A percentile compares a stretch with the other conserved stretches of the same genome.
Conservation (phyloP, 2,329 filamentous ascomycete species). For the Botryosphaeria agaves region DNA sequence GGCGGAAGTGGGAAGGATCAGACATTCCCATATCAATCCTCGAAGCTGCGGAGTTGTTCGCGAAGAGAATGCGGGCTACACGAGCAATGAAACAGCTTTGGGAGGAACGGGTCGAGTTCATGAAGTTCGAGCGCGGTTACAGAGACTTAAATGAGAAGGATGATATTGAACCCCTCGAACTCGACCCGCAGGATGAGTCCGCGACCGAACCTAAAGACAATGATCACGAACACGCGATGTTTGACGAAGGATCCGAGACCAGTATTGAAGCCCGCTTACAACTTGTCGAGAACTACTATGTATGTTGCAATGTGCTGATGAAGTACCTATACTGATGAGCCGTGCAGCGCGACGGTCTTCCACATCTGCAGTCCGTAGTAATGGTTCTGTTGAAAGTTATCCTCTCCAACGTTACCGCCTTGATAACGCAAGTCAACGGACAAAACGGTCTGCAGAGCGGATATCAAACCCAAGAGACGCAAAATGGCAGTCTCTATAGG, state of each 20-base stretch:
- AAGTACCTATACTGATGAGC: slow-evolving; percentile 14
- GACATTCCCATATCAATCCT: slow-evolving; percentile 89
- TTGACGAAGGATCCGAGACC: too few species aligned
- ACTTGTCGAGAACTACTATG: slow-evolving; percentile 71
- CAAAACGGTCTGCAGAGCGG: slow-evolving; percentile 32
- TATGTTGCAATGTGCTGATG: slow-evolving; percentile 28
- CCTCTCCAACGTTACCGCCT: slow-evolving; percentile 71
- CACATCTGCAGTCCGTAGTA: slow-evolving; percentile 78
- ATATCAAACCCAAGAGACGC: slow-evolving; percentile 20
- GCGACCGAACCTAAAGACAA: not conserved
- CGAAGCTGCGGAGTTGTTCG: slow-evolving; percentile 86
- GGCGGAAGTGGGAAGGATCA: slow-evolving; percentile 79
- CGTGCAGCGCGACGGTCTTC: slow-evolving; percentile 50
- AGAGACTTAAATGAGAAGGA: slow-evolving; percentile 33
- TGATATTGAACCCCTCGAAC: slow-evolving; percentile 16
- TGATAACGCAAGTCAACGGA: slow-evolving; percentile 43
- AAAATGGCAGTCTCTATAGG: slow-evolving; percentile 9
- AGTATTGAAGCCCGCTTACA: slow-evolving; percentile 43
- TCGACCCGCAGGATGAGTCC: slow-evolving; percentile 1
- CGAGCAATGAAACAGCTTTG: slow-evolving; percentile 83
- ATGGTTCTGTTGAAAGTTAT: slow-evolving; percentile 87
- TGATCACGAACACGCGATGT: too few species aligned
- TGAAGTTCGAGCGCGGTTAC: slow-evolving; percentile 88
- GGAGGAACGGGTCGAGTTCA: slow-evolving; percentile 81
- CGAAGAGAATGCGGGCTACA: slow-evolving; percentile 77